phyloP scores from a whole-genome alignment of 345 rosid genomes.

The Psidium guajava region DNA sequence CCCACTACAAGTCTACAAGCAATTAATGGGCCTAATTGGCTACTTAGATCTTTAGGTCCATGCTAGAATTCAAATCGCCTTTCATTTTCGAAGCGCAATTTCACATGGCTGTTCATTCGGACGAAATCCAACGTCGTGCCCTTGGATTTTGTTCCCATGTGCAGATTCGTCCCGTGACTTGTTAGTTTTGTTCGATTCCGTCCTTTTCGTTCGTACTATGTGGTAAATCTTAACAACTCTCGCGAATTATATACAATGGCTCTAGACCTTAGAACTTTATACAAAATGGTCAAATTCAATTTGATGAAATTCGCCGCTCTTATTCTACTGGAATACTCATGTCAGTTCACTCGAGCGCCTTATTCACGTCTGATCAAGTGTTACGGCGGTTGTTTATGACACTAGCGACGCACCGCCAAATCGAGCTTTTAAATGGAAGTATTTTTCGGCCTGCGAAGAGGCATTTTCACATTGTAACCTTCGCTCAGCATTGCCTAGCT shows the following conservation, averaged over 20 bases:
- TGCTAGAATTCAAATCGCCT: not conserved
- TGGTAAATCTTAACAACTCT: not conserved
- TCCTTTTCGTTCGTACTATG: no score
- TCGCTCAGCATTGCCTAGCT: no score
- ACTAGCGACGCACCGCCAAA: no score
- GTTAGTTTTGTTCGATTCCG: no score
- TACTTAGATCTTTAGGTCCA: not conserved
- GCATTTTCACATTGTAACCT: no score
- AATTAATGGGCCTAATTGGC: not conserved
- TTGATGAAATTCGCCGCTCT: not conserved
- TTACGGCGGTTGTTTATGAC: no score
- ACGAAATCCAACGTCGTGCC: not conserved
- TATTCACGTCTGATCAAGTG: no score
- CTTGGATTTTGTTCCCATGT: not conserved
- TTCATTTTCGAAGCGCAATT: not conserved
- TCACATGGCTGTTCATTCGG: not conserved
- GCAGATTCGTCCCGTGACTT: not conserved
- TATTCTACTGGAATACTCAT: not conserved
- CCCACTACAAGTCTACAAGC: not conserved
- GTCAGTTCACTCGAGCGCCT: not conserved
- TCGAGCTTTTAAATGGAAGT: no score
- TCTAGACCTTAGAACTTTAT: not conserved
- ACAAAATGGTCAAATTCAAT: not conserved
- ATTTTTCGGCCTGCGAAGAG: no score
- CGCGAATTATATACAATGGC: not conserved